Evolutionary conservation across 2,329 filamentous ascomycete genomes (phyloP), one percentile per base, ranked within the genome.

Genomic region (Alternaria postmessia): DNA sequence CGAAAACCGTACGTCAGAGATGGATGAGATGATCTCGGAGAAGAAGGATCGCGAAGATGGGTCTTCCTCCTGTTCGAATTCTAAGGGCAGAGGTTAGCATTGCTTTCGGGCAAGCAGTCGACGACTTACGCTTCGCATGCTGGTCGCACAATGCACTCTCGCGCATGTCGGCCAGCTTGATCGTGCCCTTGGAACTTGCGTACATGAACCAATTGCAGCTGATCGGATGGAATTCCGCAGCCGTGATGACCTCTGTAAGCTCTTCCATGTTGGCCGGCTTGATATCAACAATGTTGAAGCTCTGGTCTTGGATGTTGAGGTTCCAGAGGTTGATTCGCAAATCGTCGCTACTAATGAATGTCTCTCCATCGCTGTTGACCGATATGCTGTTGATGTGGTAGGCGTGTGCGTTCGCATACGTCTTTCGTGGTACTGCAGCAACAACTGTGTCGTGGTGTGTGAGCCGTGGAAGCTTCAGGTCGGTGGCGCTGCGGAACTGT

Each of bases 121-220:
- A 53, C n/a, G 42, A 84, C 90, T 72, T 87, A 98, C 95, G 85
- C 82, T 99, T 99, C 18, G 93, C 90, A 76, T 99, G 95, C 75
- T 96, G 89, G 76, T 99, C 95, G 76, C 95, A 99, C 53, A 99
- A 84, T 30, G 95, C 95, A 75, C 93, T 96, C 84, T 97, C 91
- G 73, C 95, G 89, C 95, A 99, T 99, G 75, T 99, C 95, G 48
- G 95, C 95, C 72, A 99, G 85, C 83, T 99, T 99, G 83, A 99
- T 98, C 36, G 95, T 98, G 62, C 95, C 95, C 81, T 99, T 99
- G 61, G 94, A 97, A 80, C 94, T 98, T 71, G 95, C 95, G 79
- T 98, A 99, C 94, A 99, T 99, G 83, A 99, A 98, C 93, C 93
- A 97, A 81, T 99, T 98, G 86, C 95, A 99, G 84, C 94, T 97